Base-by-base conservation (phyloP, 441 rosid genomes). In the Populus tomentosa region DNA sequence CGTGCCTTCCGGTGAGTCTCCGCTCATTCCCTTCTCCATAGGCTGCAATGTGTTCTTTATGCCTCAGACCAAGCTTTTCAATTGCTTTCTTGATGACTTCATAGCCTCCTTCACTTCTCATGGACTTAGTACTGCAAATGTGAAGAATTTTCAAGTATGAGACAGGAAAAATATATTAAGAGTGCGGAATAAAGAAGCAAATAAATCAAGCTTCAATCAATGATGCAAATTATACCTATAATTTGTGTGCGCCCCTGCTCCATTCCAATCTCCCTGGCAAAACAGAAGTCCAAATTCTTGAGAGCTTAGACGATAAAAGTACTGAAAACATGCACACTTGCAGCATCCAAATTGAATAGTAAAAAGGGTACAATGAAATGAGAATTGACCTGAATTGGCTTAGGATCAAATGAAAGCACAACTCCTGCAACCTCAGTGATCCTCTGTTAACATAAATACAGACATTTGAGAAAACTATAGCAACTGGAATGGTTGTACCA, bases 371-470 rank as follows among this genome's bases (percentile, higher is more conserved):
- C 21, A 53, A 18, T 18, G n/a, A 18, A 53, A 53, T 1, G 8
- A 53, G 2, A 53, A 53, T 75, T 3, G 69, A 89, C 94, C 86
- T 81, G 85, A 80, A 94, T 94, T 16, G 97, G 98, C 86, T 94
- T 92, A 78, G 97, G 98, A 76, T 94, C 94, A 2, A 92, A 88
- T 65, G 96, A 90, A 24, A 92, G 87, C 35, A 92, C 91, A 24
- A 89, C 94, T 76, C 92, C 98, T 46, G 97, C 98, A 79, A 94
- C 36, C 80, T 94, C 95, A 7, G 98, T 90, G 46, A 94, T 90
- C 90, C 98, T 91, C 98, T 94, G 87, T 87, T 79, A 50, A 78
- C 26, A 53, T 77, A 26, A 4, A 63, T 0, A 24, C n/a, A 21
- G 33, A 50, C 61, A 53, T 16, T 67, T 21, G 65, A 61, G 28